Conservation (phyloP, 164 flowering plant species). For the Tinospora cordifolia region DNA sequence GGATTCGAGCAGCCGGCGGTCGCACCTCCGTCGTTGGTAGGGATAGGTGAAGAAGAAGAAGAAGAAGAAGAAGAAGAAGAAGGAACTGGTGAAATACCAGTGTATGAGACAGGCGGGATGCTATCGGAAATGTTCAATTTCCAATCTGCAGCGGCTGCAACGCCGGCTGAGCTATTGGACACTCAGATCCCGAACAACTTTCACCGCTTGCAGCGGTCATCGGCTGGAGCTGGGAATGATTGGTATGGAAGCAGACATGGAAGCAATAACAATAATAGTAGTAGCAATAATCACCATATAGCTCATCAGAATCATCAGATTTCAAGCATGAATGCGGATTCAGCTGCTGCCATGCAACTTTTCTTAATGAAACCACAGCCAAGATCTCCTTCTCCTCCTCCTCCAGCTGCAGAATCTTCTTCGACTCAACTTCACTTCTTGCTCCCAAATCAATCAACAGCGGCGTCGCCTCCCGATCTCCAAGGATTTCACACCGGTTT, state of each 20-base stretch:
- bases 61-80: neutral
- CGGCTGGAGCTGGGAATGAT: constrained; percentile 19
- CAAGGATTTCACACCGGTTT: constrained; percentile 22
- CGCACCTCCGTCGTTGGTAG: constrained; percentile 38
- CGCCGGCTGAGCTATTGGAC: constrained; percentile 29
- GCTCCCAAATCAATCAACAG: constrained; percentile 27
- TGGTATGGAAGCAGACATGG: constrained; percentile 39
- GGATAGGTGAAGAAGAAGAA: neutral
- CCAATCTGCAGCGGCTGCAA: constrained; percentile 23
- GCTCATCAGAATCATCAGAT: constrained; percentile 32
- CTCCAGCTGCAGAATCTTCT: constrained; percentile 13
- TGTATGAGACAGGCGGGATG: constrained; percentile 49
- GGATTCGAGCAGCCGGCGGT: constrained; percentile 35
- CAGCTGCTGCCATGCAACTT: constrained; percentile 80
- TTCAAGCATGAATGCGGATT: constrained; percentile 34
- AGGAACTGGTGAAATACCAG: constrained; percentile 25
- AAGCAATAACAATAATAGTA: neutral
- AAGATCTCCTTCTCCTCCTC: constrained; percentile 30
- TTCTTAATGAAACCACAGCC: constrained; percentile 66
- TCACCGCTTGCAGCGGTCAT: constrained; percentile 23
- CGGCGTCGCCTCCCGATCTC: constrained; percentile 21
- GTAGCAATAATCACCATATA: neutral
- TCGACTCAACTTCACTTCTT: constrained; percentile 39
- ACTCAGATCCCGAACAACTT: constrained; percentile 25
- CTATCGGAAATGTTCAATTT: constrained; percentile 80